Conservation (phyloP, 306 rosid genomes). For the Arachis hypogaea region DNA sequence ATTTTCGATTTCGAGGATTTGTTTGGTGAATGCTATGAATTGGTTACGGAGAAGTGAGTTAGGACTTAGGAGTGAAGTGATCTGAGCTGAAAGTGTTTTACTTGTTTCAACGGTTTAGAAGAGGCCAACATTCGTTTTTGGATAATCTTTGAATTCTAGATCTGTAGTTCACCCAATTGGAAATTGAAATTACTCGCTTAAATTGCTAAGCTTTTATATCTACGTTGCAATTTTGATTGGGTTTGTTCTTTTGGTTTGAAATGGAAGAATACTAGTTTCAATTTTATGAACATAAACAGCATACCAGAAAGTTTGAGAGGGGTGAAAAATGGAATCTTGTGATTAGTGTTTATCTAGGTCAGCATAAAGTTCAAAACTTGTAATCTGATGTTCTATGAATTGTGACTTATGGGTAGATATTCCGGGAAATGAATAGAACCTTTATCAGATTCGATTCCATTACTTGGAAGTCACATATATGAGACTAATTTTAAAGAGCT, state of each 20-base stretch:
- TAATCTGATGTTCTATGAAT: not conserved
- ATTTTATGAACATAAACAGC: constrained; percentile 17
- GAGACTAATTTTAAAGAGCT: not conserved
- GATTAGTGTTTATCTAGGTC: constrained; percentile 21
- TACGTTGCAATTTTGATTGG: not conserved
- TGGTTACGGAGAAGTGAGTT: not conserved
- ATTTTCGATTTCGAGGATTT: not conserved
- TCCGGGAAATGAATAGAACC: not conserved
- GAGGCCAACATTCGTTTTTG: not conserved
- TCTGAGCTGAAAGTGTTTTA: not conserved
- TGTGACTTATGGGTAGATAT: constrained; percentile 2
- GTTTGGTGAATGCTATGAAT: not conserved
- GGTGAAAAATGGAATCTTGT: too few species aligned
- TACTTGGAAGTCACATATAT: not conserved
- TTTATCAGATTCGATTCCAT: constrained; percentile 18
- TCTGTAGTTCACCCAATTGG: constrained; percentile 26
- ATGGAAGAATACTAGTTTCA: constrained; percentile 5
- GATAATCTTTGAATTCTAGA: constrained; percentile 35
- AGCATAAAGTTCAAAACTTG: not conserved
- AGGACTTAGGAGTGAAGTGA: not conserved
- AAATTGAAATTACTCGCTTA: not conserved
- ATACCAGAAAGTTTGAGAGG: too few species aligned
- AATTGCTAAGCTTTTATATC: not conserved
- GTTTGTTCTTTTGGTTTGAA: not conserved
- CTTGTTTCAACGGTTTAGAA: not conserved